Base-by-base conservation (phyloP, 805 yeast genomes). In the Starmerella khaoyaiensis region DNA sequence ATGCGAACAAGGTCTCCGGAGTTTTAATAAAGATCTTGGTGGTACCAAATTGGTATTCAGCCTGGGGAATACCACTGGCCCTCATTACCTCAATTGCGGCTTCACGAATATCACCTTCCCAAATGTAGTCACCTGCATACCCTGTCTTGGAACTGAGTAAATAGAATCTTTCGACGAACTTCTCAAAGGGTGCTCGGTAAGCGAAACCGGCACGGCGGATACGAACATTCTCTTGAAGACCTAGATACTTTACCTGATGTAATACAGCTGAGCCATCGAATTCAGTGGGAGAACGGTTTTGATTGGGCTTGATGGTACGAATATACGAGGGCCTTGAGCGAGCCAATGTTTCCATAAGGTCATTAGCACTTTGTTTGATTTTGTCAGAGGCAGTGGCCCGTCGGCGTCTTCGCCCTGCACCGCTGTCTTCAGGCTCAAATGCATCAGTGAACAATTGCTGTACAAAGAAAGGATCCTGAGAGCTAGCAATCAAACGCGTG, bases 191-290 rank as follows among this genome's bases (percentile, higher is more conserved):
- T 48, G 93, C 94, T 61, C 98, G 77, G 54, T 86, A 90, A 1
- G 98, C 98, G 60, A 90, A 90, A 33, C 98, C 98, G 0, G 98
- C 97, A 65, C 98, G 79, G 67, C 98, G 75, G 49, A 90, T 90
- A 46, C 97, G 73, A 35, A 90, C 97, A 59, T 90, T 90, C 59
- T 90, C 98, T 55, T 90, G 90, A 59, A 90, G 66, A 56, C 98
- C 98, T 48, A 90, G 68, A 59, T 90, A 90, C 55, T 90, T 90
- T 48, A 90, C 78, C 63, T 90, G 98, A 59, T 90, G 98, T 48
- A 90, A 65, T 6, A 90, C 98, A 47, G 84, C 94, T 38, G 71
- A 74, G 39, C 74, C 75, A 54, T 86, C 94, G 56, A 81, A 90
- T 51, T 87, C 97, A 27, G 75, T 64, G 12, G 98, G 93, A 6